Base-by-base conservation (phyloP, 257 asterid genomes). In the Capsicum baccatum region DNA sequence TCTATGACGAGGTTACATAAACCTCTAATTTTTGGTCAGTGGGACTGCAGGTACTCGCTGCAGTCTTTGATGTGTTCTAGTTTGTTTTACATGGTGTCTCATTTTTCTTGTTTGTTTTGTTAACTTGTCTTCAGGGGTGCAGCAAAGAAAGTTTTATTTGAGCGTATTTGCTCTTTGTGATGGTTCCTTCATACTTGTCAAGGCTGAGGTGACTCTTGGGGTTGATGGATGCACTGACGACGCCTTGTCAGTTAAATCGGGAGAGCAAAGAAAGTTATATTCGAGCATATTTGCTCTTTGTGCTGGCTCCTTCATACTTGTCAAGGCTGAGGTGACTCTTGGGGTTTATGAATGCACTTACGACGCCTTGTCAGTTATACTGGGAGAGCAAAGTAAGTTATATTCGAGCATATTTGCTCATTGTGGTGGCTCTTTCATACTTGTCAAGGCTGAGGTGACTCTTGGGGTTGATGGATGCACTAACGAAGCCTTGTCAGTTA, bases 161-260 rank as follows among this genome's bases (percentile, higher is more conserved):
- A 42, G 79, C 79, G 16, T 69, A 69, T 88, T 94, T 88, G 91
- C 94, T 92, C 81, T 52, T 21, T 52, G 63, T 52, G 81, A 11
- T 76, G 62, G 81, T 6, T 76, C 81, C 63, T 76, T 21, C 81
- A 13, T 50, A 76, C 19, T 76, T 76, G 81, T 76, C 81, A 76
- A 76, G 81, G 81, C 81, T 84, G 94, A 92, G 97, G 95, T 92
- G 96, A 92, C 92, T 84, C 87, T 79, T 85, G 83, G 90, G 85
- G 85, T 87, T 79, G 86, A 85, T 91, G 91, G 73, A 85, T 85
- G 93, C 95, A 91, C 97, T 92, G 80, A 93, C 78, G 95, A 90
- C 83, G 97, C 94, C 91, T 92, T 93, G 87, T 87, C 88, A 84
- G 85, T 89, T 87, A 82, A 90, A 94, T 87, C 91, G 93, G 96